phyloP scores from a whole-genome alignment of 2,329 filamentous ascomycete genomes.

The Diaporthe citri region DNA sequence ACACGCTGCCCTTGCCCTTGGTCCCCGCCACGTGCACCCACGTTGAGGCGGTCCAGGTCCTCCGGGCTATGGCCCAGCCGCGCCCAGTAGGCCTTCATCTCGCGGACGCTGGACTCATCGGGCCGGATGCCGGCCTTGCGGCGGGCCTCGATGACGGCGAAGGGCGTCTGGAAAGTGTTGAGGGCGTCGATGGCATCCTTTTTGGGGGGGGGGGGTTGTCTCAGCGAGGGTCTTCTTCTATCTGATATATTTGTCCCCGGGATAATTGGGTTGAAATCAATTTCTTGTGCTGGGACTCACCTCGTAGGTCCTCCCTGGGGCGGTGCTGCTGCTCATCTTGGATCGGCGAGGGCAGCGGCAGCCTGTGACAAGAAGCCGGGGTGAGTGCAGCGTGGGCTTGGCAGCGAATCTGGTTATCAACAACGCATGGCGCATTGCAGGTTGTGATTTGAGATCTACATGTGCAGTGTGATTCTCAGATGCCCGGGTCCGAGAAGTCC shows the following conservation, averaged over 20 bases:
- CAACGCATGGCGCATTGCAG: slow-evolving; percentile 39
- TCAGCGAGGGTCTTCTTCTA: neutral
- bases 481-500: neutral
- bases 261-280: neutral
- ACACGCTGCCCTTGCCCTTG: slow-evolving; percentile 83
- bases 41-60: slow-evolving; percentile 72
- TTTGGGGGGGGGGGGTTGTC: neutral
- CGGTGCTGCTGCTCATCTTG: slow-evolving; percentile 38
- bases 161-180: slow-evolving; percentile 93
- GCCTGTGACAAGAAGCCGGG: neutral
- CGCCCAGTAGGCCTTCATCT: slow-evolving; percentile 83
- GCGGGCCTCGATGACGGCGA: slow-evolving; percentile 82
- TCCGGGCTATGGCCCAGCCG: slow-evolving; percentile 79
- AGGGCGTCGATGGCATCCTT: slow-evolving; percentile 88
- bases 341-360: neutral
- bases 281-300: slow-evolving; percentile 15
- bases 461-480: neutral
- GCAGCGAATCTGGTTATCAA: neutral
- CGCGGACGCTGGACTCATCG: slow-evolving; percentile 77
- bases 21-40: slow-evolving; percentile 79
- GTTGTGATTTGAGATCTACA: neutral
- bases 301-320: slow-evolving; percentile 33
- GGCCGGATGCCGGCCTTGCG: slow-evolving; percentile 79
- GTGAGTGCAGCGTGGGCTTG: neutral
- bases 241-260: neutral